Conservation (phyloP, 441 rosid species). For the Syzygium syzygioides region DNA sequence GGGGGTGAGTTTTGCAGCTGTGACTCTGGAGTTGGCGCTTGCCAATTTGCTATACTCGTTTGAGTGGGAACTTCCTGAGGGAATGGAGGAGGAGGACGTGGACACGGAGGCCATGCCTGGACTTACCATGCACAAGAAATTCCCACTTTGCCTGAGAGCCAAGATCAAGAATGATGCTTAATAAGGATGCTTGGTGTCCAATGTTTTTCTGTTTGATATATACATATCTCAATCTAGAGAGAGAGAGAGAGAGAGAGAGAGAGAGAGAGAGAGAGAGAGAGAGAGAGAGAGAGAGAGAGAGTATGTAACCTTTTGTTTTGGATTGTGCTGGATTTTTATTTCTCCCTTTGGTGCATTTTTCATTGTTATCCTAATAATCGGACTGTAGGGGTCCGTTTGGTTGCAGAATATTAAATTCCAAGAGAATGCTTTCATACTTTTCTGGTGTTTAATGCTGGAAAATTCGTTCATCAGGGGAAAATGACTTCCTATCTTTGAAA, state of each 20-base stretch:
- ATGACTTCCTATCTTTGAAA: background rate
- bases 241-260: background rate
- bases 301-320: background rate
- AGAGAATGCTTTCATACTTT: background rate
- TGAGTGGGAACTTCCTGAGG: conserved; percentile 34
- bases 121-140: conserved; percentile 29
- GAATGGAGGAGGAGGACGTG: conserved; percentile 25
- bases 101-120: conserved; percentile 33
- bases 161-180: background rate
- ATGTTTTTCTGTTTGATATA: background rate
- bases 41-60: conserved; percentile 31
- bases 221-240: background rate
- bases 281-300: background rate
- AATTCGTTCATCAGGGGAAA: background rate
- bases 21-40: conserved; percentile 24
- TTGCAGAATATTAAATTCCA: background rate
- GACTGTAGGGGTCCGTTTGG: background rate
- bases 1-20: conserved; percentile 19
- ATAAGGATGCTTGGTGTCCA: background rate
- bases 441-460: background rate
- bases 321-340: background rate
- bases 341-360: background rate
- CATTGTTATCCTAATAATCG: background rate
- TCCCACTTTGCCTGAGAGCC: background rate
- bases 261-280: background rate